Base-by-base conservation (phyloP, 768 basidiomycete species). In the Steccherinum ochraceum region DNA sequence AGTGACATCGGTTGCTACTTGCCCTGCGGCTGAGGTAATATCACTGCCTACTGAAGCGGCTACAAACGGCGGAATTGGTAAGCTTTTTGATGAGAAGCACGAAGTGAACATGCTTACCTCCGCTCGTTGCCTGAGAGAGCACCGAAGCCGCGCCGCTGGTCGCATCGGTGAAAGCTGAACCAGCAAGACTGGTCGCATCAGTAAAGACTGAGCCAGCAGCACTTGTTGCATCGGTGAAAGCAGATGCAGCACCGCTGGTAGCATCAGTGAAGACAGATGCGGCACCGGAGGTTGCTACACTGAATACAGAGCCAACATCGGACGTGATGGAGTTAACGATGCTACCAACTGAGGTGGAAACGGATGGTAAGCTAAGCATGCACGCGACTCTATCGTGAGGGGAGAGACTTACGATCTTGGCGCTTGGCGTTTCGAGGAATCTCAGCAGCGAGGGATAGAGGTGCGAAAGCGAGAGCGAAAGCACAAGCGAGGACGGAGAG, bases 351-450 rank as follows among this genome's bases (percentile, higher is more conserved):
- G 40, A 49, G 24, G 48, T 27, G 44, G 52, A 53, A 52, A 61
- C 45, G 40, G 18, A n/a, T n/a, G 30, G 16, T 35, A 35, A 49
- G 18, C 5, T 25, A n/a, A 40, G 21, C 41, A n/a, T 21, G 49
- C 16, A 43, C 21, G 19, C 41, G n/a, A 18, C 35, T 18, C 18
- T 3, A 16, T 12, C 20, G 26, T 13, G 18, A 50, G 11, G 13
- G 25, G 20, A 44, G 42, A 19, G 24, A 56, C 72, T 24, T 61
- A 81, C 77, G 52, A 18, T 43, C 41, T 64, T 76, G 74, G 49
- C 78, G 74, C 53, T 68, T 65, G 50, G 76, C 58, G 52, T 50
- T 75, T n/a, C n/a, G n/a, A n/a, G n/a, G n/a, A 43, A 57, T 56
- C 20, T 64, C 66, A 19, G 67, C 56, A 40, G 64, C 61, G 42